These are phyloP conservation scores for Pichia sp. DNA, from an alignment of 1,139 yeast species.

Conservation along the genomic window DNA sequence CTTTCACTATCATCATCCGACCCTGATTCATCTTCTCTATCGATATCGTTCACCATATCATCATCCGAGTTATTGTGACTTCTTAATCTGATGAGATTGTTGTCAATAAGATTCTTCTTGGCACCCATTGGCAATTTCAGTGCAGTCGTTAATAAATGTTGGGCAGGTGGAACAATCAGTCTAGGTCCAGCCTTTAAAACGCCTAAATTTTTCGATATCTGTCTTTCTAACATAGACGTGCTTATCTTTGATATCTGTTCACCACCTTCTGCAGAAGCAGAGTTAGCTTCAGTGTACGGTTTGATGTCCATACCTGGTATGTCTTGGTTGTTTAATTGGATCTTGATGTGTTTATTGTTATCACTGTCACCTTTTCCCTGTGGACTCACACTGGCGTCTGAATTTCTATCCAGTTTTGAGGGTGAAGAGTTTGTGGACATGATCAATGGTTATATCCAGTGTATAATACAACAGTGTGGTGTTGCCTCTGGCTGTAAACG, in stretches of 20 bases:
- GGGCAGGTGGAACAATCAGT: conserved; percentile 7
- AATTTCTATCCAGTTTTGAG: too few relatives aligned
- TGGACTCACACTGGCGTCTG: too few relatives aligned
- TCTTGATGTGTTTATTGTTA: too few relatives aligned
- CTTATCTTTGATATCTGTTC: not conserved
- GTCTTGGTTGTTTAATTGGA: not conserved
- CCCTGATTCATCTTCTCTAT: not conserved
- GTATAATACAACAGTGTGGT: too few relatives aligned
- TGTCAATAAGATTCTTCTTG: not conserved
- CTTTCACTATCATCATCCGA: too few relatives aligned
- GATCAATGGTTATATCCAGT: too few relatives aligned
- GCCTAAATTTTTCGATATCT: conserved; percentile 3
- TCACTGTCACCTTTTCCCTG: too few relatives aligned
- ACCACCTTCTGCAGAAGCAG: not conserved
- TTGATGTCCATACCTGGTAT: not conserved
- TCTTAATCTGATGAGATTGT: not conserved
- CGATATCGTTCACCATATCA: not conserved
- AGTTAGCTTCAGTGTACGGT: not conserved
- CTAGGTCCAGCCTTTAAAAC: conserved; percentile 4
- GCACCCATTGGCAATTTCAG: conserved; percentile 3
- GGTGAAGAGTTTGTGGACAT: too few relatives aligned
- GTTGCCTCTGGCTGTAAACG: too few relatives aligned
- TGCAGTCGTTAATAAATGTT: conserved; percentile 5
- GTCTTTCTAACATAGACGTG: not conserved
- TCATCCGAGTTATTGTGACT: not conserved